These are phyloP conservation scores for Pythium brachiatum DNA, from an alignment of 352 stramenopile genomes.

Conservation along the genomic window DNA sequence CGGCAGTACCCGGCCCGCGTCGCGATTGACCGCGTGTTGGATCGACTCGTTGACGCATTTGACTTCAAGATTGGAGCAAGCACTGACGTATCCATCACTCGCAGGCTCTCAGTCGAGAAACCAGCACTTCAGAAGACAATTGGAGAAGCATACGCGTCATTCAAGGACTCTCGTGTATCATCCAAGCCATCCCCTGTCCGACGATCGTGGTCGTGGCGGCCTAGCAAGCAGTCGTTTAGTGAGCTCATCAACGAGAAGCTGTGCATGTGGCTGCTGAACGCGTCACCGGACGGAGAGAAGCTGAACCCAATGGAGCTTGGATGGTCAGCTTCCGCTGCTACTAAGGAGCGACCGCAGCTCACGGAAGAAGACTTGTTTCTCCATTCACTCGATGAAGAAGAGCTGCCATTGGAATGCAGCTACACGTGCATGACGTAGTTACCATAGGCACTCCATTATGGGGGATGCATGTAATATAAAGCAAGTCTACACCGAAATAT, in stretches of 20 bases:
- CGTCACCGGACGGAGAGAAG: constrained; percentile 17
- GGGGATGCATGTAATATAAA: not conserved
- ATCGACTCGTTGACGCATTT: constrained; percentile 34
- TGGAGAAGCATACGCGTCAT: constrained; percentile 4
- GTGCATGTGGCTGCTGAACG: constrained; percentile 28
- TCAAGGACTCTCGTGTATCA: not conserved
- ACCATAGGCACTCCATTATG: too few relatives aligned
- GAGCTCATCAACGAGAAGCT: constrained; percentile 28
- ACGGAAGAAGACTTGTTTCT: constrained; percentile 10
- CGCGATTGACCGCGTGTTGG: constrained; percentile 34
- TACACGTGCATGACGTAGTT: constrained; percentile 29
- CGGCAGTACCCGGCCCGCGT: constrained; percentile 23
- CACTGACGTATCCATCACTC: not conserved
- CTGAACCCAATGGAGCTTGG: constrained; percentile 29
- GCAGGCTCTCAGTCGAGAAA: not conserved
- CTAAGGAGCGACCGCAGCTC: not conserved
- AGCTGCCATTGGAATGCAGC: constrained; percentile 16
- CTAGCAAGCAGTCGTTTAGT: constrained; percentile 12
- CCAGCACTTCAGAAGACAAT: not conserved
- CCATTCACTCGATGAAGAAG: constrained; percentile 19
- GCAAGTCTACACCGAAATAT: too few relatives aligned
- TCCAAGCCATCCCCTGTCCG: not conserved
- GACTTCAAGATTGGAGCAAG: constrained; percentile 34
- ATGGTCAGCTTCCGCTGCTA: not conserved
- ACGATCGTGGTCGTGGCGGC: constrained; percentile 4